Conservation (phyloP, 495 filamentous ascomycete genomes). For the Aspergillus leporis region DNA sequence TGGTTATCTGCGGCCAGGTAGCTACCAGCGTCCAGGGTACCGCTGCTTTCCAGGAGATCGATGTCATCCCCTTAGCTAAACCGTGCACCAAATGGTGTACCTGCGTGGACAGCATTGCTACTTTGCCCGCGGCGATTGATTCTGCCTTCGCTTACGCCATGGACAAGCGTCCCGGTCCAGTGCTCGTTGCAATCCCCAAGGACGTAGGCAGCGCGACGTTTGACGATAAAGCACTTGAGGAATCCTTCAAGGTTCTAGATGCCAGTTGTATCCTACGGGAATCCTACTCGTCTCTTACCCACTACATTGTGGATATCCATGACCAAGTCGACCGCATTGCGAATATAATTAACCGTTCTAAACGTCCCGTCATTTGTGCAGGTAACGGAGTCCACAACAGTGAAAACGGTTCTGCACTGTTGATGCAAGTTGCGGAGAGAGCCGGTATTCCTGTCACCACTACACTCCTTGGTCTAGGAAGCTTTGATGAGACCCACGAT, state of each 20-base stretch:
- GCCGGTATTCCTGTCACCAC: slow-evolving; percentile 62
- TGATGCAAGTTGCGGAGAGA: slow-evolving; percentile 59
- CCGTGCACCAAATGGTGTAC: slow-evolving; percentile 68
- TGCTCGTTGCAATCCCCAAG: slow-evolving; percentile 62
- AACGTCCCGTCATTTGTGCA: slow-evolving; percentile 63
- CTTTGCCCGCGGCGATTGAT: slow-evolving; percentile 60
- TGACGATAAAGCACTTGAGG: slow-evolving; percentile 52
- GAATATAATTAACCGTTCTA: slow-evolving; percentile 54
- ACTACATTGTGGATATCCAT: slow-evolving; percentile 51
- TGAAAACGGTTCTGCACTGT: slow-evolving; percentile 53
- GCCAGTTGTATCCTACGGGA: background rate
- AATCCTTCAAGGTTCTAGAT: slow-evolving; percentile 28
- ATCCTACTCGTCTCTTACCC: slow-evolving; percentile 40
- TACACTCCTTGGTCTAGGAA: slow-evolving; percentile 65
- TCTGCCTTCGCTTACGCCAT: slow-evolving; percentile 66
- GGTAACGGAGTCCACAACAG: slow-evolving; percentile 57
- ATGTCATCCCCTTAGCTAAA: slow-evolving; percentile 61
- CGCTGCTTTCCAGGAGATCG: slow-evolving; percentile 65
- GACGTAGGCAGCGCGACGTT: slow-evolving; percentile 58
- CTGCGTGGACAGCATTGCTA: slow-evolving; percentile 61
- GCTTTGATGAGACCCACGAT: slow-evolving; percentile 58
- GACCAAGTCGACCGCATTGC: slow-evolving; percentile 54
- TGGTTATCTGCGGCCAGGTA: slow-evolving; percentile 65
- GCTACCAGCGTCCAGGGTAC: slow-evolving; percentile 57
- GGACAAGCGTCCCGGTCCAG: slow-evolving; percentile 60